Conservation (phyloP, 2,329 filamentous ascomycete species). For the Grosmannia clavigera region DNA sequence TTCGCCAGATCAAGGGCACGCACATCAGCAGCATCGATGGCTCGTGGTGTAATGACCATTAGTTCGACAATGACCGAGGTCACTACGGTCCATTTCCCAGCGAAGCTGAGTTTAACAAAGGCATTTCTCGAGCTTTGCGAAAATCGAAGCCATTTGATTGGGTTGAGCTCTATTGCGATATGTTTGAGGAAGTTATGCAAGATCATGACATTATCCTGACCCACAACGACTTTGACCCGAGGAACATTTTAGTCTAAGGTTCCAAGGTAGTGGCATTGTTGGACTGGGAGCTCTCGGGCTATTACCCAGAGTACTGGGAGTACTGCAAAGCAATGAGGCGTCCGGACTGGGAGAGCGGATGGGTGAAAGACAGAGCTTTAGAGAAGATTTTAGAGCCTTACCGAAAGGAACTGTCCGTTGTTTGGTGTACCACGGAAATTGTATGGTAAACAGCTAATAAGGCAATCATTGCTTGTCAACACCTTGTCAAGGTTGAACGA, state of each 20-base stretch:
- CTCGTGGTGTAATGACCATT: neutral
- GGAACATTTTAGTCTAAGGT: slow-evolving; percentile 20
- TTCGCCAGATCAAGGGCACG: neutral
- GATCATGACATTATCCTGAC: slow-evolving; percentile 17
- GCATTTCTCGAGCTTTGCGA: neutral
- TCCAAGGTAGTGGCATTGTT: slow-evolving; percentile 17
- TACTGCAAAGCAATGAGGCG: slow-evolving; percentile 17
- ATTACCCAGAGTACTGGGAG: slow-evolving; percentile 23
- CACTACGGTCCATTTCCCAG: neutral
- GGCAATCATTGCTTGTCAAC: too few species aligned
- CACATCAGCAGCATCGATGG: neutral
- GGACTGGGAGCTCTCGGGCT: slow-evolving; percentile 23
- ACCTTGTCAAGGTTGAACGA: too few species aligned
- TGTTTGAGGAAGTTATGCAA: neutral
- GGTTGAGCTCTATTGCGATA: neutral
- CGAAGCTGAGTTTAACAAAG: neutral
- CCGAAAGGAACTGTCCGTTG: slow-evolving; percentile 4
- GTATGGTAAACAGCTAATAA: too few species aligned
- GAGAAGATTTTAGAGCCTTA: neutral
- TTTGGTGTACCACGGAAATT: too few species aligned
- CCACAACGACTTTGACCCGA: slow-evolving; percentile 21
- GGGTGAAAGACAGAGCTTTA: neutral
- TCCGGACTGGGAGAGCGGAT: neutral
- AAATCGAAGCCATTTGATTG: neutral
- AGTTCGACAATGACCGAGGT: neutral